Base-by-base conservation (phyloP, 495 filamentous ascomycete species). In the Choiromyces venosus region DNA sequence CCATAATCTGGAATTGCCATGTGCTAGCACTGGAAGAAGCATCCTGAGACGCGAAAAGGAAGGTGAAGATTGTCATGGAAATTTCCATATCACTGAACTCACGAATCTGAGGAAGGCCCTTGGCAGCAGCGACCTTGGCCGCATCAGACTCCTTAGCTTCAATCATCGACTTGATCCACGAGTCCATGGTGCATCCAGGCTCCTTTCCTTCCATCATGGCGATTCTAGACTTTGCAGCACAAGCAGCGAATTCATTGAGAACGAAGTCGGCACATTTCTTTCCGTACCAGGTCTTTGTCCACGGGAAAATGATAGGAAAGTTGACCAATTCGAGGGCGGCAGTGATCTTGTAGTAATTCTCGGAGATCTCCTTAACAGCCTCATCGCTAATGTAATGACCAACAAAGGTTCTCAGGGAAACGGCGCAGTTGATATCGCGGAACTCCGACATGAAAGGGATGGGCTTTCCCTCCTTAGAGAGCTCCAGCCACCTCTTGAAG, bases 1-100 rank as follows among this genome's bases (percentile, higher is more conserved):
- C 96, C 86, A 94, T 89, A 78, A 92, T 87, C 83, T 99, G 95
- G 88, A 97, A 96, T 75, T 98, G 84, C 92, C 95, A 98, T 66
- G 93, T 97, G 74, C 87, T 88, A 71, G 96, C 96, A 73, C 92
- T 93, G 83, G 91, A 94, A 71, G 95, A 97, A 70, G 95, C 95
- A 82, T 99, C 95, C 84, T 99, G 95, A 40, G 93, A 96, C 67
- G 96, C 95, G 84, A 99, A 99, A 69, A 99, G 87, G 87, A 99
- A 97, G 71, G 95, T 97, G 85, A 98, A 96, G 75, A 99, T 78
- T 14, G 96, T 98, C 86, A 95, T 92, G 70, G 93, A 86, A 81
- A 99, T 97, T 83, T 99, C 95, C 74, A 89, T 92, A 79, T 99
- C 91, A 83, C 88, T 89, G 84, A 99, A 99, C 42, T 91, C 87